Evolutionary conservation across 306 rosid species (phyloP).

Genomic region (apple (Malus domestica)): ASM211411v1 NC_041789.1:8878001-8878500

Average conservation of each 20-base stretch:
- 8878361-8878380: conserved; percentile 32
- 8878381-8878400: conserved; percentile 58
- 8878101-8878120: background rate
- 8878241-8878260: conserved; percentile 81
- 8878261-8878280: conserved; percentile 97
- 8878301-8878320: conserved; percentile 66
- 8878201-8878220: conserved; percentile 78
- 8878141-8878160: conserved; percentile 55
- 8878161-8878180: conserved; percentile 81
- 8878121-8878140: background rate
- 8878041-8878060: too few relatives aligned
- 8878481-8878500: background rate
- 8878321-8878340: conserved; percentile 99
- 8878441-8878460: conserved; percentile 87
- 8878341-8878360: conserved; percentile 79
- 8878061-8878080: too few relatives aligned
- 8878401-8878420: conserved; percentile 78
- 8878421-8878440: conserved; percentile 97
- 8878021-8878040: too few relatives aligned
- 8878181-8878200: conserved; percentile 91
- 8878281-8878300: conserved; percentile 80
- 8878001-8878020: too few relatives aligned
- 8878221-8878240: conserved; percentile 90
- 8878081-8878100: too few relatives aligned
- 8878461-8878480: background rate